These are phyloP conservation scores for Neurospora sp. DNA, from an alignment of 495 filamentous ascomycete species.

Conservation along the genomic window DNA sequence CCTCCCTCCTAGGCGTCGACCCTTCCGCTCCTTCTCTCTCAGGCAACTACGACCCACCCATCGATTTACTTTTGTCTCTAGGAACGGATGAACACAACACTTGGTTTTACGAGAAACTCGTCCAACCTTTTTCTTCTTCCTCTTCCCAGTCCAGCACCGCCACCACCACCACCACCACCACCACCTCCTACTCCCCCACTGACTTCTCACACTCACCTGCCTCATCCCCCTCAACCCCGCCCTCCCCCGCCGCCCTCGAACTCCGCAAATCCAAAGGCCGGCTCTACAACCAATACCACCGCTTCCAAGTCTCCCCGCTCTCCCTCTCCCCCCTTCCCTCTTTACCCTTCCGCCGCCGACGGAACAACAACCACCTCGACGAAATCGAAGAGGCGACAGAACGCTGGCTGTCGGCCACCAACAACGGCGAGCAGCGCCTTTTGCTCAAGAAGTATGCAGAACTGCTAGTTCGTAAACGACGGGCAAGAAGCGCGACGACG, in stretches of 20 bases:
- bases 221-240: too few relatives aligned
- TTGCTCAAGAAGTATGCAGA: constrained; percentile 11
- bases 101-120: constrained; percentile 24
- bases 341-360: constrained; percentile 13
- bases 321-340: constrained; percentile 1
- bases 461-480: constrained; percentile 10
- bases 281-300: constrained; percentile 18
- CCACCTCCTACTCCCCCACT: too few relatives aligned
- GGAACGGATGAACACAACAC: constrained; percentile 25
- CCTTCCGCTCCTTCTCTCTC: not conserved
- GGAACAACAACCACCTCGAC: constrained; percentile 4
- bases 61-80: constrained; percentile 20
- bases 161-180: too few relatives aligned
- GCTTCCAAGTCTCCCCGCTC: constrained; percentile 13
- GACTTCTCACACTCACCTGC: too few relatives aligned
- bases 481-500: constrained; percentile 8
- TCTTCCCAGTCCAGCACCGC: too few relatives aligned
- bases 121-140: not conserved
- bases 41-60: constrained; percentile 7
- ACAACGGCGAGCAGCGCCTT: constrained; percentile 4
- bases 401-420: constrained; percentile 7
- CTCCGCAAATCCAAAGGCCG: constrained; percentile 9
- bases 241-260: not conserved
- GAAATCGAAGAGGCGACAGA: constrained; percentile 20
- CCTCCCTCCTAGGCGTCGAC: constrained; percentile 10